Conservation (phyloP, 2,329 filamentous ascomycete genomes). For the Ascochyta lentis region DNA sequence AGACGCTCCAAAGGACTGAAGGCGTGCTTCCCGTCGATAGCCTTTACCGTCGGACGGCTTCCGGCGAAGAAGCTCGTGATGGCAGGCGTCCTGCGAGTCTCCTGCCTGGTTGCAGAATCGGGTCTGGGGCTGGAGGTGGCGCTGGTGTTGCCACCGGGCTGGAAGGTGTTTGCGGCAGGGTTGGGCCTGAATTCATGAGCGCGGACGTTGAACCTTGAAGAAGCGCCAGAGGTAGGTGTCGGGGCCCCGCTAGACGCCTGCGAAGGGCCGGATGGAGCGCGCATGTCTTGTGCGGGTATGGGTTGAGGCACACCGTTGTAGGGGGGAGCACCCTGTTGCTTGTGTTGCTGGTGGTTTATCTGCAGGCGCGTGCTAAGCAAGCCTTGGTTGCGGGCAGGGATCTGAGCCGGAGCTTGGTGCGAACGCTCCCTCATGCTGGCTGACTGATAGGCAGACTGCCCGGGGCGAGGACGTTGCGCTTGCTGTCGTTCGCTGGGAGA, state of each 20-base stretch:
- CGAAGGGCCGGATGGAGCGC: conserved; percentile 74
- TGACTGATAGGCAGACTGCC: conserved; percentile 50
- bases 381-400: conserved; percentile 50
- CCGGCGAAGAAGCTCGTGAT: conserved; percentile 65
- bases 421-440: conserved; percentile 52
- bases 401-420: conserved; percentile 52
- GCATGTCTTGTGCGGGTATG: conserved; percentile 68
- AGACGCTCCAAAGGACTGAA: conserved; percentile 74
- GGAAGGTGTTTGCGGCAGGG: conserved; percentile 80
- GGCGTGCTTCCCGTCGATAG: conserved; percentile 58
- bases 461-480: conserved; percentile 53
- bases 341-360: conserved; percentile 61
- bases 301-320: conserved; percentile 61
- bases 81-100: conserved; percentile 43
- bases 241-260: conserved; percentile 57
- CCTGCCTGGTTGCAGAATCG: conserved; percentile 48
- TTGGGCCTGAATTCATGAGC: conserved; percentile 85
- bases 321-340: conserved; percentile 49
- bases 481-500: conserved; percentile 56
- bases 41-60: conserved; percentile 69
- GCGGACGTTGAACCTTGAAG: conserved; percentile 66
- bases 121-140: conserved; percentile 74
- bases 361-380: conserved; percentile 59
- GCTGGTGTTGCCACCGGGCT: conserved; percentile 68
- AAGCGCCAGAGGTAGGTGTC: conserved; percentile 60